phyloP scores from a whole-genome alignment of 2,329 filamentous ascomycete genomes.

The Aureobasidium sp. region DNA sequence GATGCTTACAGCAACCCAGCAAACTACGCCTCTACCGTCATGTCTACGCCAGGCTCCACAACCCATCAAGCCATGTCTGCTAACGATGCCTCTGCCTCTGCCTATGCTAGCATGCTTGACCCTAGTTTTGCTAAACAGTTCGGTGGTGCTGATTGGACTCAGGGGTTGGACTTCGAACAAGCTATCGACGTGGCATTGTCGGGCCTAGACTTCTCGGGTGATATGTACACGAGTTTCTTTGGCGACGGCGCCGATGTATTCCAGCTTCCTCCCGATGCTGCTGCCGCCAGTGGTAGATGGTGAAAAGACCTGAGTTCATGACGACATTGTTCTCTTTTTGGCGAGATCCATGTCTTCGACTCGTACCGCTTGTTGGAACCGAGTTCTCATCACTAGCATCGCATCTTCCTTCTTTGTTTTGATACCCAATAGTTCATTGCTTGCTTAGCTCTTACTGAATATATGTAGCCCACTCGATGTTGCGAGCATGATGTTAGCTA shows the following conservation, averaged over 20 bases:
- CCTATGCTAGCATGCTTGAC: constrained; percentile 9
- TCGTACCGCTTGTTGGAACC: neutral
- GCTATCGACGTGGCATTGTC: constrained; percentile 16
- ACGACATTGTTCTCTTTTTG: neutral
- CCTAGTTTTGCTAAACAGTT: constrained; percentile 7
- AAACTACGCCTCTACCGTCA: constrained; percentile 5
- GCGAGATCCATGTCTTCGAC: neutral
- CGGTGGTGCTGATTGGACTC: constrained; percentile 14
- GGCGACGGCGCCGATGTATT: constrained; percentile 16
- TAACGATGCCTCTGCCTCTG: neutral
- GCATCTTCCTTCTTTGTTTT: neutral
- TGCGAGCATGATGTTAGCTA: neutral
- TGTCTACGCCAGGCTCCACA: neutral
- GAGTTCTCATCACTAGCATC: neutral
- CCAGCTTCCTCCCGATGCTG: constrained; percentile 12
- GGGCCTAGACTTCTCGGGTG: constrained; percentile 15
- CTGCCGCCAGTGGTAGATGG: constrained; percentile 7
- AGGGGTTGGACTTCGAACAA: constrained; percentile 17
- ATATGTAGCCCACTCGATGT: neutral
- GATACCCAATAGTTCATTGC: neutral
- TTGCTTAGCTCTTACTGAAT: neutral
- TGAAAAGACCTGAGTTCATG: neutral
- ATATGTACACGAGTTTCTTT: constrained; percentile 17
- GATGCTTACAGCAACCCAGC: neutral
- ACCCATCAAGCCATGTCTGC: neutral